phyloP scores from a whole-genome alignment of 2,329 filamentous ascomycete genomes.

The Claviceps fusiformis region DNA sequence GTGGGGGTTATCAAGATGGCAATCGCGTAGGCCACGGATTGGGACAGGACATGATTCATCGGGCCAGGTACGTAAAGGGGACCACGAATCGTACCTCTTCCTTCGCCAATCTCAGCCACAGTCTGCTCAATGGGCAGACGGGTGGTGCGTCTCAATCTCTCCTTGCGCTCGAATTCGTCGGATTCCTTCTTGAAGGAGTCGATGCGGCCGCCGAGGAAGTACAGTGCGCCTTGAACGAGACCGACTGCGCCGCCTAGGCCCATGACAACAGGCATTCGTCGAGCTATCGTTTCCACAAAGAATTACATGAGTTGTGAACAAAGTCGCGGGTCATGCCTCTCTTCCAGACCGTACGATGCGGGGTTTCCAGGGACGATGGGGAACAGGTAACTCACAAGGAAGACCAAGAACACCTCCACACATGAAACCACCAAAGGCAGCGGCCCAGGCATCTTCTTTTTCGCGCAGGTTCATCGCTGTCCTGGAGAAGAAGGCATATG shows the following conservation, averaged over 20 bases:
- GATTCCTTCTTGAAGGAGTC: slow-evolving; percentile 40
- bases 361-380: too few species aligned
- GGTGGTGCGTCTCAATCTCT: slow-evolving; percentile 58
- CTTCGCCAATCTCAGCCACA: slow-evolving; percentile 69
- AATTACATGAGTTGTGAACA: not conserved
- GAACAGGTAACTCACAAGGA: slow-evolving; percentile 39
- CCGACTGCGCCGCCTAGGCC: slow-evolving; percentile 49
- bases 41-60: too few species aligned
- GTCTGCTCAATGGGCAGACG: slow-evolving; percentile 68
- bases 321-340: not conserved
- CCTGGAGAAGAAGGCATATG: slow-evolving; percentile 64
- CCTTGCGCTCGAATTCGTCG: slow-evolving; percentile 63
- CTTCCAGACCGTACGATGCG: too few species aligned
- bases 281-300: slow-evolving; percentile 13
- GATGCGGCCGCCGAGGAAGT: slow-evolving; percentile 53
- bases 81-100: slow-evolving; percentile 50
- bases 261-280: slow-evolving; percentile 54
- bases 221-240: slow-evolving; percentile 46
- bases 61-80: too few species aligned
- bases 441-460: slow-evolving; percentile 68
- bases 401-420: slow-evolving; percentile 61
- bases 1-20: too few species aligned
- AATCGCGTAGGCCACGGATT: too few species aligned
- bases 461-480: slow-evolving; percentile 74
- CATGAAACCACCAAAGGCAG: slow-evolving; percentile 62